These are phyloP conservation scores for Acanthamoeba culbertsoni DNA, from an alignment of 208 protist genomes.

Conservation along the genomic window DNA sequence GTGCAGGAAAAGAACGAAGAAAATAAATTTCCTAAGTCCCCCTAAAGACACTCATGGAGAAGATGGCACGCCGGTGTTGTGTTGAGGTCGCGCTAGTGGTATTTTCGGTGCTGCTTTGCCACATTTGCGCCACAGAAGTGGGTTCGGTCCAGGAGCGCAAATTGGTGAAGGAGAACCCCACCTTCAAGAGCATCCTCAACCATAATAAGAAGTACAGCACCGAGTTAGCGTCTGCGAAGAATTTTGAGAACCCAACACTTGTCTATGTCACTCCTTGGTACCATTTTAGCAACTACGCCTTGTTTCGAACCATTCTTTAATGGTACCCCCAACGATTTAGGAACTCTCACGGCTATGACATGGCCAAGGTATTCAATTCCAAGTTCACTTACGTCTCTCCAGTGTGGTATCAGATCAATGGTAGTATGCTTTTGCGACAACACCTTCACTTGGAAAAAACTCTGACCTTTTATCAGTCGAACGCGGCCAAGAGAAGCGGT, in stretches of 20 bases:
- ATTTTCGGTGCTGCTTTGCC: no score
- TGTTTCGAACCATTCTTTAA: not conserved
- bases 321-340: not conserved
- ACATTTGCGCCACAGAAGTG: no score
- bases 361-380: slow-evolving; percentile 18
- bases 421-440: no score
- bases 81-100: no score
- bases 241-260: slow-evolving; percentile 46
- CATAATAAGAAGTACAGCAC: not conserved
- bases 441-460: no score
- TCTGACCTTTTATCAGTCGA: not conserved
- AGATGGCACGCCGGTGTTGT: no score
- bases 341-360: slow-evolving; percentile 28
- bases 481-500: not conserved
- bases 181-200: not conserved
- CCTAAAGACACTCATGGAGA: no score
- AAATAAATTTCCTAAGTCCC: no score
- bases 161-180: slow-evolving; percentile 22
- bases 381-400: slow-evolving; percentile 55
- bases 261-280: slow-evolving; percentile 51
- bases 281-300: not conserved
- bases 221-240: not conserved
- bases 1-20: no score
- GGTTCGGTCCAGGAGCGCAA: not conserved
- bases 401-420: slow-evolving; percentile 40